Evolutionary conservation across 495 filamentous ascomycete species (phyloP), one percentile per base, ranked within the genome.

Genomic region (Chaetomium cochliodes): DNA sequence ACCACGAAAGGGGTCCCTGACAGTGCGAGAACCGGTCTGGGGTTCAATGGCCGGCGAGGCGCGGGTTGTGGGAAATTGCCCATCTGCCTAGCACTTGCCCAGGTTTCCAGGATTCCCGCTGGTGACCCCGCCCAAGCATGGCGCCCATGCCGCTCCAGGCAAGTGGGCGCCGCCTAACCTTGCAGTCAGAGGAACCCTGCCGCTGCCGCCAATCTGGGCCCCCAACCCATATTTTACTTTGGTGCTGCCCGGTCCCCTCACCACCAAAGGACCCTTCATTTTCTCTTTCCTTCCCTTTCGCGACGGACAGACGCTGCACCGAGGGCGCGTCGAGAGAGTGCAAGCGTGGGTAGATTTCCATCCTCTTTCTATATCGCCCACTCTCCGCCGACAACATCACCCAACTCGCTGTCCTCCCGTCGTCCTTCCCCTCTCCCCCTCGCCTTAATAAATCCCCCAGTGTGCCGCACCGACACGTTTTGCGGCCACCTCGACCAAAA

Each of bases 161-260:
- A 64, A 46, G 62, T 57, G 58, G 60, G 57, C 57, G 51, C 57
- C 57, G 58, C 56, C 44, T 53, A 58, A 26, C 61, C 55, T 49
- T 67, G 65, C 61, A 64, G 55, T 54, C 44, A 30, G 39, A 42
- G 49, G 23, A 20, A 6, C 33, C 52, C 46, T 39, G 16, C 13
- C 53, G 25, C 46, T 18, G 61, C 57, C 65, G 41, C 44, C 56
- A 68, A 62, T 68, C 62, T 65, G 62, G 58, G 61, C 62, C 62
- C 60, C 66, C 62, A 58, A 62, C 58, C 62, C 46, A 62, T 67
- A 67, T 52, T 68, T 68, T 68, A 68, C 60, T 68, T 68, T 64
- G 57, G 20, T 62, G 52, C 11, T 41, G 16, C 42, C 60, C 55
- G 42, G 47, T 28, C 58, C 65, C 66, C 61, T 68, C 66, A 68